Evolutionary conservation across 1,284 basidiomycete species (phyloP).

Genomic region (Tremellales sp.): DNA sequence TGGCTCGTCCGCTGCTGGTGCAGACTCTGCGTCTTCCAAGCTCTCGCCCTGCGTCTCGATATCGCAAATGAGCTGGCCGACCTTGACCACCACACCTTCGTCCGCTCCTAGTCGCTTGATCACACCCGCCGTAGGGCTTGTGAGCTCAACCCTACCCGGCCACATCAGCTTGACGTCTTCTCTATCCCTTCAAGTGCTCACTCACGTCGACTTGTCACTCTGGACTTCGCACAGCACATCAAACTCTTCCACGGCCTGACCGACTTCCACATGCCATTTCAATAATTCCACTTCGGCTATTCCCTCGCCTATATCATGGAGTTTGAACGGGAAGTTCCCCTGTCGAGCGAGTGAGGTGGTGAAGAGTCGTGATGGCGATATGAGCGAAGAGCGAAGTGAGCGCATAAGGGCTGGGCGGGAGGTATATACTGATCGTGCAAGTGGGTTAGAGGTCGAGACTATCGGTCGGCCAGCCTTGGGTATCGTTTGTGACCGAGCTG

Average conservation of each 20-base stretch:
- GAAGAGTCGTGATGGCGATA: no score
- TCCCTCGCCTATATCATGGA: constrained; percentile 93
- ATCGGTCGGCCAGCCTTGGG: no score
- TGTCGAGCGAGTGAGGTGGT: no score
- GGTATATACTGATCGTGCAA: no score
- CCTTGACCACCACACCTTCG: constrained; percentile 81
- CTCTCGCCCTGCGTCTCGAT: constrained; percentile 71
- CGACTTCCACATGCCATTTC: constrained; percentile 70
- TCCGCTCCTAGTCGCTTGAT: constrained; percentile 69
- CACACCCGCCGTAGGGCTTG: constrained; percentile 77
- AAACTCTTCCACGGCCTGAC: constrained; percentile 66
- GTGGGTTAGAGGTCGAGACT: no score
- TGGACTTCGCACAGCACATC: constrained; percentile 89
- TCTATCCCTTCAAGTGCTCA: constrained; percentile 1
- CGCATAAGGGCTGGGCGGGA: no score
- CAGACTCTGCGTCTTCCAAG: constrained; percentile 1
- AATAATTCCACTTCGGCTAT: constrained; percentile 83
- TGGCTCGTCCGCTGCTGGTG: no score
- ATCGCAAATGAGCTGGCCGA: constrained; percentile 74
- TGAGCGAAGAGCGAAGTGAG: no score
- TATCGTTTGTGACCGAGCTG: no score
- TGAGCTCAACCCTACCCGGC: constrained; percentile 87
- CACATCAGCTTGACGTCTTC: constrained; percentile 1
- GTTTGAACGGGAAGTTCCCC: constrained; percentile 62
- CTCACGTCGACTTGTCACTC: constrained; percentile 67